Evolutionary conservation across 202 grass and related monocot genomes (phyloP), one percentile per base, ranked within the genome.

Genomic region (Dendrocalamus latiflorus): DNA sequence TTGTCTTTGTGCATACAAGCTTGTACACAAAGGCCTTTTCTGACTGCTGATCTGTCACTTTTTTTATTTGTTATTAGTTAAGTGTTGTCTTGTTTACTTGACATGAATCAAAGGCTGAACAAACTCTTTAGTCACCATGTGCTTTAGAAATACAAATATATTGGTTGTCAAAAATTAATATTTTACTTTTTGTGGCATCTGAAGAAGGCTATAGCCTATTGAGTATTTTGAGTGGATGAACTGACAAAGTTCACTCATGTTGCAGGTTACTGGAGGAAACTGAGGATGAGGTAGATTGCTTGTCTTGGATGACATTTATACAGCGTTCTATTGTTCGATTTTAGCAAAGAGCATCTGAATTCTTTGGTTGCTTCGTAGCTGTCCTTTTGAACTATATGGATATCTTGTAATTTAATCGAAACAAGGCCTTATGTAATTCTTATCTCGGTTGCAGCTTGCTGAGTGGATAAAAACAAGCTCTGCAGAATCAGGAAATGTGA

Each of bases 221-320:
- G 28, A n/a, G n/a, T n/a, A n/a, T n/a, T n/a, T n/a, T n/a, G n/a
- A 84, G 15, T 53, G 33, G 1, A 49, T 81, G 22, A 51, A 66
- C 79, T 94, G 41, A 91, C 65, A 66, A 84, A 68, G 60, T 81
- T 83, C 56, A 36, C 39, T 87, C 50, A 49, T 80, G 10, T 13
- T 39, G 48, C 85, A 95, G 95, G 88, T 91, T 98, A 71, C 77
- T 98, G 86, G 96, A 98, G 83, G 93, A 98, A 64, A 95, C 85
- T 3, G 96, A 95, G 86, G 96, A 98, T 81, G 87, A 98, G 87
- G 93, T 95, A 75, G 21, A 43, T 26, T 45, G 26, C 49, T 77
- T 84, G 18, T 58, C 34, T 89, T 77, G 21, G 45, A 25, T 44
- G 13, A 42, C 26, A 81, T 81, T 59, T 11, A 25, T 28, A 64